Evolutionary conservation across 345 rosid species (phyloP).

Genomic region (Clarkia xantiana): DNA sequence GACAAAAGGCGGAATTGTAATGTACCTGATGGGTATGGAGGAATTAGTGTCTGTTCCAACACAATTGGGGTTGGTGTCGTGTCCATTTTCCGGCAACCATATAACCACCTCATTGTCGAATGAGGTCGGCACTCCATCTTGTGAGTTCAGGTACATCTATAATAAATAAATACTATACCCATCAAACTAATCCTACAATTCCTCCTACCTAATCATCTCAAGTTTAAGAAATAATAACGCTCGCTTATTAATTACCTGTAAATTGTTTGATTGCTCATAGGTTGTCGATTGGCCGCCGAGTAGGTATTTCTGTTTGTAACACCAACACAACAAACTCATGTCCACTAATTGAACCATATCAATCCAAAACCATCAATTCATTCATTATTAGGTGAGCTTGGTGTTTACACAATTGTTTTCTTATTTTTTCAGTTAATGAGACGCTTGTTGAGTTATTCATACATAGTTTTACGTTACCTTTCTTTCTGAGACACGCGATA

Average conservation of each 20-base stretch:
- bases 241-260: not conserved
- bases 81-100: conserved; percentile 5
- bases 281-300: conserved; percentile 4
- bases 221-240: not conserved
- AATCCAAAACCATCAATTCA: not conserved
- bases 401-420: not conserved
- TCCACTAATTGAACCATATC: not conserved
- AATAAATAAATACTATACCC: too few species aligned
- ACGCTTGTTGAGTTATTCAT: not conserved
- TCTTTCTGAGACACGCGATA: conserved; percentile 1
- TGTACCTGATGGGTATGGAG: conserved; percentile 1
- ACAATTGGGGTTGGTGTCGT: conserved; percentile 1
- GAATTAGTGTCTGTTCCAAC: conserved; percentile 1
- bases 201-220: not conserved
- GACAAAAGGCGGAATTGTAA: not conserved
- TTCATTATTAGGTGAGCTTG: too few species aligned
- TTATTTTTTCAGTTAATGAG: not conserved
- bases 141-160: conserved; percentile 5
- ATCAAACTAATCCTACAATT: not conserved
- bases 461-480: too few species aligned
- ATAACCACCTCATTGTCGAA: conserved; percentile 5
- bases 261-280: conserved; percentile 5
- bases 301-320: conserved; percentile 3
- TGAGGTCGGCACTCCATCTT: conserved; percentile 2
- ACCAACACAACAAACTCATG: not conserved